These are phyloP conservation scores for Thecaphora thlaspeos DNA, from an alignment of 1,284 basidiomycete genomes.

Conservation along the genomic window DNA sequence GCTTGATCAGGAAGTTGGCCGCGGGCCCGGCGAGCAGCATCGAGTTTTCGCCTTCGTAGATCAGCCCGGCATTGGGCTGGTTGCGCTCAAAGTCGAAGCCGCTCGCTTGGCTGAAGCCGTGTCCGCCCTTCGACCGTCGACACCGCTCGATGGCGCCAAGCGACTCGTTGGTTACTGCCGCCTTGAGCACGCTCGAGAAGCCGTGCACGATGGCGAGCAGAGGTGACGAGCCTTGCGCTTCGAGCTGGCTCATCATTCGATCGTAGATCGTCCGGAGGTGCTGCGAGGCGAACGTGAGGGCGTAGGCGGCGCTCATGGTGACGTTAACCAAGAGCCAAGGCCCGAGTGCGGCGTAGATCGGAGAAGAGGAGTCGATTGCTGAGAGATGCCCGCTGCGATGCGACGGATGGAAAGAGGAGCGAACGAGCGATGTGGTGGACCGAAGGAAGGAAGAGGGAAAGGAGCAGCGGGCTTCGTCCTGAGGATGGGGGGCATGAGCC, in stretches of 20 bases:
- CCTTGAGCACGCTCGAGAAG: conserved; percentile 45
- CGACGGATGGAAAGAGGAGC: too few relatives aligned
- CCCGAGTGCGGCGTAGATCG: too few relatives aligned
- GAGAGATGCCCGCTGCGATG: too few relatives aligned
- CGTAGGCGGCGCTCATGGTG: conserved; percentile 41
- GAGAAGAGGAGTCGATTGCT: too few relatives aligned
- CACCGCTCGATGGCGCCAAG: conserved; percentile 38
- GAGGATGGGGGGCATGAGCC: too few relatives aligned
- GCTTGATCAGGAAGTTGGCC: conserved; percentile 43
- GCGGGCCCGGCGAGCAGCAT: conserved; percentile 43
- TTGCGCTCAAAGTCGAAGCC: conserved; percentile 46
- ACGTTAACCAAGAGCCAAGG: too few relatives aligned
- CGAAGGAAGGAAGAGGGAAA: too few relatives aligned
- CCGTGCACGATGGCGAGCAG: conserved; percentile 43
- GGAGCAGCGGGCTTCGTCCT: too few relatives aligned
- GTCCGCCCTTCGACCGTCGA: conserved; percentile 41
- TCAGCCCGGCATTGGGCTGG: conserved; percentile 45
- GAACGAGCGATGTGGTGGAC: too few relatives aligned
- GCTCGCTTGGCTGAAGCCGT: conserved; percentile 37
- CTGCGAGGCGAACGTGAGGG: conserved; percentile 39
- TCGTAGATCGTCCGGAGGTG: conserved; percentile 38
- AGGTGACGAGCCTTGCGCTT: conserved; percentile 16
- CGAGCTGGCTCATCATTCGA: conserved; percentile 30
- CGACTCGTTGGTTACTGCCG: conserved; percentile 35
- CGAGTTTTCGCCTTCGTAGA: conserved; percentile 47